Conservation (phyloP, 495 filamentous ascomycete species). For the Penicillium crystallinum region DNA sequence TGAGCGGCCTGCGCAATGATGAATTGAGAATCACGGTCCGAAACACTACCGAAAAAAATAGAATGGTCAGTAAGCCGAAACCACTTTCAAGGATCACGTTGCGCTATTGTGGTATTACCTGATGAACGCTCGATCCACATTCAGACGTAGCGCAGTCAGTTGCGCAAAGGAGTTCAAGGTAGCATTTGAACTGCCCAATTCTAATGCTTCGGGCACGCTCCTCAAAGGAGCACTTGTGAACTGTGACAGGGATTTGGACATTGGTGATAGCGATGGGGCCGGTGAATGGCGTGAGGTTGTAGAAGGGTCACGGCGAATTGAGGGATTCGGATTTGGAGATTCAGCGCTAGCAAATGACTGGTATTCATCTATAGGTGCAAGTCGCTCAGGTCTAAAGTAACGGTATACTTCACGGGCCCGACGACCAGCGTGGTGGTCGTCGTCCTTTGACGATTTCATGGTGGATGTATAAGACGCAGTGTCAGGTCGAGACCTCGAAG, state of each 20-base stretch:
- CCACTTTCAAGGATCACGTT: conserved; percentile 3
- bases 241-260: neutral
- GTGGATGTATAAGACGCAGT: neutral
- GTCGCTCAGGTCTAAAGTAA: conserved; percentile 38
- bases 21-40: conserved; percentile 53
- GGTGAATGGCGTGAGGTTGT: conserved; percentile 5
- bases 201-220: conserved; percentile 17
- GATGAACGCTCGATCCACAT: conserved; percentile 42
- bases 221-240: neutral
- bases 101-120: conserved; percentile 22
- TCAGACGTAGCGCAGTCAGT: conserved; percentile 43
- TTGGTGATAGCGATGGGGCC: conserved; percentile 5
- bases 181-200: conserved; percentile 41
- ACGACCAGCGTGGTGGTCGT: conserved; percentile 28
- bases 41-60: conserved; percentile 40
- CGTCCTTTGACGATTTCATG: conserved; percentile 14
- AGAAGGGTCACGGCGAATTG: neutral
- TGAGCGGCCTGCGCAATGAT: conserved; percentile 52
- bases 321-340: neutral
- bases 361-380: conserved; percentile 5
- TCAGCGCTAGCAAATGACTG: neutral
- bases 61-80: neutral
- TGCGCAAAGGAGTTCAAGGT: conserved; percentile 52
- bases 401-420: conserved; percentile 44
- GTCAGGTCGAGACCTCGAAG: neutral